Base-by-base conservation (phyloP, 1,284 basidiomycete species). In the Thelephora terrestris region DNA sequence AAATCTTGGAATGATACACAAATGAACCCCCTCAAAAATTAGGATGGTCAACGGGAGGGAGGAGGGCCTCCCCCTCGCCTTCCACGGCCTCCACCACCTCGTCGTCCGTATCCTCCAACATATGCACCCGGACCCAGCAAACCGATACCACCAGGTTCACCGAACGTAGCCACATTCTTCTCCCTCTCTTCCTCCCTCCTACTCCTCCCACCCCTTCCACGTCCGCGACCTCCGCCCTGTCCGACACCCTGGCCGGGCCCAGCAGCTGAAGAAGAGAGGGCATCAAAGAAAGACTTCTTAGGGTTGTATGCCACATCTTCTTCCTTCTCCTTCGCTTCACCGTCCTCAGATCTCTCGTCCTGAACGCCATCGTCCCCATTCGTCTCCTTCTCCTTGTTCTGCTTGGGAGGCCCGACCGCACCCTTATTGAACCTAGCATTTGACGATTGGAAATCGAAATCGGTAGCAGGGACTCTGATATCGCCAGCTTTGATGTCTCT, bases 361-460 rank as follows among this genome's bases (percentile, higher is more conserved):
- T 62, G 65, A 9, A 58, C 62, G 5, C 59, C 59, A n/a, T 61
- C 65, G 2, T 54, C 61, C 37, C 63, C 64, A 38, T 49, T 52
- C 45, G 47, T 48, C 18, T 50, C 52, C 20, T 50, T 50, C 37
- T 45, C 42, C 53, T 63, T 53, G 52, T 55, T 45, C 57, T 66
- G 59, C 54, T 63, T 64, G 21, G 61, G 54, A 17, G 57, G 53
- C 16, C 56, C 71, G 23, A 81, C 47, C 12, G 78, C 75, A 16
- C 76, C 66, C 63, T 89, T 89, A 64, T 87, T 82, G 56, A 90
- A 89, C 47, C 76, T 76, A 5, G 81, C 82, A 53, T 89, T 90
- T 51, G 76, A 76, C 50, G 72, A 71, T 60, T 74, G 68, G 60
- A 89, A 90, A 65, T 89, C 86, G 57, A 88, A 89, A 60, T 88